Conservation (phyloP, 352 stramenopile genomes). For the Phytophthora hibernalis region DNA sequence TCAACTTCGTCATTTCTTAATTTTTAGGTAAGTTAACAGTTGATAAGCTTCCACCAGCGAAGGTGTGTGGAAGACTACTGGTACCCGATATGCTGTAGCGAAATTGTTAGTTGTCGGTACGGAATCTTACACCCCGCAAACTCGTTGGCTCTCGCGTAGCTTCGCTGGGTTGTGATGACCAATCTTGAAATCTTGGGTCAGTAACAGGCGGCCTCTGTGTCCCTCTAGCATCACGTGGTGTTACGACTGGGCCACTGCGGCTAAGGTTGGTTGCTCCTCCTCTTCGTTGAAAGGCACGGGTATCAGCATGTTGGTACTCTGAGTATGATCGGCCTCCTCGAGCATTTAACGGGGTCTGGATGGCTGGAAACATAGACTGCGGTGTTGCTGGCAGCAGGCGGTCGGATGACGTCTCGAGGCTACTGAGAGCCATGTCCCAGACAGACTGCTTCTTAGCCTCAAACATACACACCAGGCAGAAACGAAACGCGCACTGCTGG, state of each 20-base stretch:
- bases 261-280: too few relatives aligned
- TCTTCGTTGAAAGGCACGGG: background rate
- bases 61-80: background rate
- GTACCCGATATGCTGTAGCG: too few relatives aligned
- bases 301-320: constrained; percentile 6
- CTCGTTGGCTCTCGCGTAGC: background rate
- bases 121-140: background rate
- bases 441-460: constrained; percentile 51
- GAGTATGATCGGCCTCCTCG: constrained; percentile 23
- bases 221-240: background rate
- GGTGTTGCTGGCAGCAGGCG: constrained; percentile 1
- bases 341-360: background rate
- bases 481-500: constrained; percentile 46
- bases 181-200: background rate
- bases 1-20: too few relatives aligned
- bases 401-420: constrained; percentile 4
- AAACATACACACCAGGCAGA: constrained; percentile 59
- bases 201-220: background rate
- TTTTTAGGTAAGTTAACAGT: too few relatives aligned
- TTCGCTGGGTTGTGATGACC: constrained; percentile 6
- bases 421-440: constrained; percentile 45
- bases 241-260: background rate
- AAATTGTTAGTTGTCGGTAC: background rate
- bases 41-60: too few relatives aligned
- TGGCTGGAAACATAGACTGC: background rate